phyloP scores from a whole-genome alignment of 768 basidiomycete genomes.

The Rhodotorula kratochvilovae region DNA sequence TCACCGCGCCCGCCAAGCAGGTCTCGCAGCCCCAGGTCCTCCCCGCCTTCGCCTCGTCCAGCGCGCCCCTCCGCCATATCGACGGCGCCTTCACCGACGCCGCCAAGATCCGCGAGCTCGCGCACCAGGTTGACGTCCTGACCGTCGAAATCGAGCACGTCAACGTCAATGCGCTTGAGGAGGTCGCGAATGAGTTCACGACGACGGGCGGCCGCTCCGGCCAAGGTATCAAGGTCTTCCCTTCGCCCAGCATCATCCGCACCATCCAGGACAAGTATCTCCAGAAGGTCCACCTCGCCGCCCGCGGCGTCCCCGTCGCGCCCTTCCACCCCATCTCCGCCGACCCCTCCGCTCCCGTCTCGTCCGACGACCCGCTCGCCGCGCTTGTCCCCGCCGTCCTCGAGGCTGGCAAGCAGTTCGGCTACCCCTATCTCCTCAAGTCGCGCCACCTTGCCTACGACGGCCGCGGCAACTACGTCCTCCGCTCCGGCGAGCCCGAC shows the following conservation, averaged over 20 bases:
- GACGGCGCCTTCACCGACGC: slow-evolving; percentile 86
- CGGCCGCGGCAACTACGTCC: slow-evolving; percentile 82
- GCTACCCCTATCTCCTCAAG: slow-evolving; percentile 92
- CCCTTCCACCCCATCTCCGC: slow-evolving; percentile 62
- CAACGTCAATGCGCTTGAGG: slow-evolving; percentile 66
- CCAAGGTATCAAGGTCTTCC: slow-evolving; percentile 56
- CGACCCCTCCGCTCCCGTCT: slow-evolving; percentile 46
- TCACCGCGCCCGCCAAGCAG: slow-evolving; percentile 83
- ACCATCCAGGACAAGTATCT: slow-evolving; percentile 74
- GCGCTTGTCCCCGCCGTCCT: slow-evolving; percentile 35
- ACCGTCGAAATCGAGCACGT: slow-evolving; percentile 98
- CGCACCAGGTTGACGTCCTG: slow-evolving; percentile 72
- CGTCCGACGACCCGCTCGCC: slow-evolving; percentile 27
- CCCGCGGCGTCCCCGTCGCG: slow-evolving; percentile 56
- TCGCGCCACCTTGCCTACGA: slow-evolving; percentile 93
- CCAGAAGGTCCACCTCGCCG: slow-evolving; percentile 60
- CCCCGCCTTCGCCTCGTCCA: slow-evolving; percentile 44
- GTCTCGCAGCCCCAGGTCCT: slow-evolving; percentile 53
- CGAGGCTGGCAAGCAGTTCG: slow-evolving; percentile 52
- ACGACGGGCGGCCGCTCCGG: slow-evolving; percentile 39
- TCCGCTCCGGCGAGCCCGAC: slow-evolving; percentile 58
- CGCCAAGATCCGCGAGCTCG: slow-evolving; percentile 70
- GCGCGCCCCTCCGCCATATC: slow-evolving; percentile 57
- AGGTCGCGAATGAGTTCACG: slow-evolving; percentile 51
- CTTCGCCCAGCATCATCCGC: slow-evolving; percentile 72